phyloP scores from a whole-genome alignment of 2,329 filamentous ascomycete genomes.

The Tolypocladium capitatum region DNA sequence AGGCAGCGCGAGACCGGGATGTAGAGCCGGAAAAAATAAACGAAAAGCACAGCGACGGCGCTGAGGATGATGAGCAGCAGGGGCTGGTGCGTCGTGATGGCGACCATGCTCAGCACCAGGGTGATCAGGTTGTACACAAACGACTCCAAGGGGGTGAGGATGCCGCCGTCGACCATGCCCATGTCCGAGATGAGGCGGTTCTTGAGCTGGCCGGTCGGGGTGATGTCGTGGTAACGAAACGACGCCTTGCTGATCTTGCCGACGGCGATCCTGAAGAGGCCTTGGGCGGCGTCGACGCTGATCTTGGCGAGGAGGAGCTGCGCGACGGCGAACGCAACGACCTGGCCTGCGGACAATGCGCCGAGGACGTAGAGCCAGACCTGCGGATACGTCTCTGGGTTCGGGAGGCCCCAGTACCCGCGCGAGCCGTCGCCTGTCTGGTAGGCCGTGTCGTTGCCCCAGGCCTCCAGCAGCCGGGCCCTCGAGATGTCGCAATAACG shows the following conservation, averaged over 20 bases:
- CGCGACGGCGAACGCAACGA: conserved; percentile 45
- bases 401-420: conserved; percentile 32
- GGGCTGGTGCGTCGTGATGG: conserved; percentile 71
- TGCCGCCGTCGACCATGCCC: conserved; percentile 76
- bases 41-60: conserved; percentile 52
- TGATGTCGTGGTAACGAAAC: conserved; percentile 85
- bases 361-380: conserved; percentile 67
- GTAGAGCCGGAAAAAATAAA: conserved; percentile 63
- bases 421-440: neutral
- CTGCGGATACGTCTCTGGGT: conserved; percentile 50
- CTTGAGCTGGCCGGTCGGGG: conserved; percentile 80
- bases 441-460: conserved; percentile 50
- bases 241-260: conserved; percentile 62
- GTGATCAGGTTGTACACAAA: conserved; percentile 59
- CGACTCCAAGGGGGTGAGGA: conserved; percentile 58
- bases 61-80: conserved; percentile 62
- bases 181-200: conserved; percentile 87
- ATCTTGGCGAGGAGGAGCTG: conserved; percentile 62
- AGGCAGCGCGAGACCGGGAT: conserved; percentile 74
- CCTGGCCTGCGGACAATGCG: conserved; percentile 46
- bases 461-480: conserved; percentile 74
- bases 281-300: conserved; percentile 63
- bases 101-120: conserved; percentile 58
- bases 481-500: conserved; percentile 52
- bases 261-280: conserved; percentile 62